Base-by-base conservation (phyloP, 768 basidiomycete genomes). In the Leccinum incarnatum region DNA sequence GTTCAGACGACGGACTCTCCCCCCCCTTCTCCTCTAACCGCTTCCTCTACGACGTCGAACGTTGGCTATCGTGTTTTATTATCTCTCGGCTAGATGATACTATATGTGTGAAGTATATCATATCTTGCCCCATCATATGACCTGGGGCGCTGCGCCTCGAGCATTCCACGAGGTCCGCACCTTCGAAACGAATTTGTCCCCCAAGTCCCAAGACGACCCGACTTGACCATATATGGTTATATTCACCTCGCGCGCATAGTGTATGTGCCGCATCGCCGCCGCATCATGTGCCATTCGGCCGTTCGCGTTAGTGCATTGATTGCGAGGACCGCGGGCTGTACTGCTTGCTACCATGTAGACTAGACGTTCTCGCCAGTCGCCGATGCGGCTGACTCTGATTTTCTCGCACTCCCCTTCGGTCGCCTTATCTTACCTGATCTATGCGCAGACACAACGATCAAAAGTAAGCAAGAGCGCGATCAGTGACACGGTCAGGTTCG, bases 31-130 rank as follows among this genome's bases (percentile, higher is more conserved):
- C 42, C 42, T 19, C 42, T 12, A 11, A 45, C 42, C 42, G 11
- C 42, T 45, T 42, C 40, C n/a, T 21, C 42, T 17, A 5, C 19
- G 11, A 45, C 19, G n/a, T 11, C 42, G 27, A 27, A 27, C 27
- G 19, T 45, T 45, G 42, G 19, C 19, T 4, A n/a, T 40, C n/a
- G 12, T 9, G 11, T 29, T 34, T 21, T 32, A 55, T 64, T 68
- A 64, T 66, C 60, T 69, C 69, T 69, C 69, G 70, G 57, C 32
- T 69, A 71, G 70, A 72, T 71, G 64, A 19, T 21, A 53, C 37
- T n/a, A 40, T 40, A 40, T 37, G 14, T 37, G 36, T 37, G 5
- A 14, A 30, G 5, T n/a, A 42, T 45, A 45, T 45, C 42, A 45
- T 10, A 42, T 42, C 40, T n/a, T 42, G 29, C 29, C 5, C 37